Conservation (phyloP, 169 alveolate species). For the Amoebophrya sp. region DNA sequence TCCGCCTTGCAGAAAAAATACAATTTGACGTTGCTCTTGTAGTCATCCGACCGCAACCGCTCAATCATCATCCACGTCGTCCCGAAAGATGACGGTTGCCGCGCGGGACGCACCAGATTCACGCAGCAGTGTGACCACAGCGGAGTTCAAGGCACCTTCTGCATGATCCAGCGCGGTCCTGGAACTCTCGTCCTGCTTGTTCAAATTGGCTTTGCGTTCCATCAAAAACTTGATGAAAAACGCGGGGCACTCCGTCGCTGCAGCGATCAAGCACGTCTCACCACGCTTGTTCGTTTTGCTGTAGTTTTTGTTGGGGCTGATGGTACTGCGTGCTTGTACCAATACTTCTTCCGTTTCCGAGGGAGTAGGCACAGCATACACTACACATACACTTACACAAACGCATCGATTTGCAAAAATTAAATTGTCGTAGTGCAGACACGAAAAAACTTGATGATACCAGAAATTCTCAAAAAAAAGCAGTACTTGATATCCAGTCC, state of each 20-base stretch:
- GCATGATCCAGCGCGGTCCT: not conserved
- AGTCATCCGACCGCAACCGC: too few relatives aligned
- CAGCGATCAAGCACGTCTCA: not conserved
- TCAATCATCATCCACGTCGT: not conserved
- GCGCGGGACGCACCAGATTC: constrained; percentile 6
- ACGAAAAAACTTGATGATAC: not conserved
- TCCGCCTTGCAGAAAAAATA: too few relatives aligned
- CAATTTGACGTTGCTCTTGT: too few relatives aligned
- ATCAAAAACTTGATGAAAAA: not conserved
- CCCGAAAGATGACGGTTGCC: not conserved
- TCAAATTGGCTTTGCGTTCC: not conserved
- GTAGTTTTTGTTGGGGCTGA: not conserved
- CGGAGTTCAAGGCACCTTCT: not conserved
- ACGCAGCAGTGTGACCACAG: not conserved
- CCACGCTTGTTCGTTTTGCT: constrained; percentile 15
- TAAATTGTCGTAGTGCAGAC: too few relatives aligned
- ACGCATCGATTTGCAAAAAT: too few relatives aligned
- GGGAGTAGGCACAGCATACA: too few relatives aligned
- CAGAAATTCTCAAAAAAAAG: not conserved
- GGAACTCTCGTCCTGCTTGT: not conserved
- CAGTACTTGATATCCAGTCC: not conserved
- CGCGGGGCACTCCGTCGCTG: not conserved
- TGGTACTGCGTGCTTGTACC: not conserved
- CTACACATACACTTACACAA: too few relatives aligned
- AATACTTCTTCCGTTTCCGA: too few relatives aligned